A percentile compares a stretch with the other conserved stretches of the same genome.
phyloP scores from a whole-genome alignment of 768 basidiomycete genomes.

The Hydnomerulius pinastri region DNA sequence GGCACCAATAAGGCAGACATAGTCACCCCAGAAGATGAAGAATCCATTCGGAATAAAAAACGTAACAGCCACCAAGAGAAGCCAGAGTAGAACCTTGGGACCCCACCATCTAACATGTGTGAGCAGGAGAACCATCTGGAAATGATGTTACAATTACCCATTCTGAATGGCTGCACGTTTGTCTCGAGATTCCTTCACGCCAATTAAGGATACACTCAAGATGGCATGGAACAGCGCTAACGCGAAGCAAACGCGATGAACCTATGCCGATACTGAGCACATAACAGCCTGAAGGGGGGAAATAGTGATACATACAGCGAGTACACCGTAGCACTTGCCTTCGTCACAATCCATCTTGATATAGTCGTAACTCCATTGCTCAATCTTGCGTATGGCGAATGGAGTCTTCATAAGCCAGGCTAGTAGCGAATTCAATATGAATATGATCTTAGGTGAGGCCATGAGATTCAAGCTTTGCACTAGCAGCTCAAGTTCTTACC shows the following conservation, averaged over 20 bases:
- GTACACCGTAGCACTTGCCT: slow-evolving; percentile 93
- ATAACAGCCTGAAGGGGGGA: not conserved
- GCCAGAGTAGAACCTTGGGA: slow-evolving; percentile 89
- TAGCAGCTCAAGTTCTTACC: slow-evolving; percentile 44
- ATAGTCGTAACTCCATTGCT: slow-evolving; percentile 94
- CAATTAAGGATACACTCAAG: slow-evolving; percentile 76
- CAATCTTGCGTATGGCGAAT: slow-evolving; percentile 80
- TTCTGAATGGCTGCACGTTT: slow-evolving; percentile 97
- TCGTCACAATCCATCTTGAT: slow-evolving; percentile 96
- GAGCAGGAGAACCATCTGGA: slow-evolving; percentile 10
- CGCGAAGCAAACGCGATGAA: slow-evolving; percentile 97
- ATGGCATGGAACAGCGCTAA: slow-evolving; percentile 86
- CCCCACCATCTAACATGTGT: slow-evolving; percentile 87
- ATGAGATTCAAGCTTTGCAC: not conserved
- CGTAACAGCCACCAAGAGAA: slow-evolving; percentile 74
- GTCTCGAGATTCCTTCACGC: slow-evolving; percentile 86
- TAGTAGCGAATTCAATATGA: slow-evolving; percentile 91
- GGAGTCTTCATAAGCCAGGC: slow-evolving; percentile 97
- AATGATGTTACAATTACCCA: slow-evolving; percentile 55
- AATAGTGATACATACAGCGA: slow-evolving; percentile 67
- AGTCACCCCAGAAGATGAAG: slow-evolving; percentile 99
- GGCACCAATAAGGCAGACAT: slow-evolving; percentile 87
- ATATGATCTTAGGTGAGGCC: slow-evolving; percentile 71
- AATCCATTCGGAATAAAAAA: slow-evolving; percentile 96
- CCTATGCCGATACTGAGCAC: slow-evolving; percentile 40